Base-by-base conservation (phyloP, 108 stramenopile species). In the Cyclotella sp. region DNA sequence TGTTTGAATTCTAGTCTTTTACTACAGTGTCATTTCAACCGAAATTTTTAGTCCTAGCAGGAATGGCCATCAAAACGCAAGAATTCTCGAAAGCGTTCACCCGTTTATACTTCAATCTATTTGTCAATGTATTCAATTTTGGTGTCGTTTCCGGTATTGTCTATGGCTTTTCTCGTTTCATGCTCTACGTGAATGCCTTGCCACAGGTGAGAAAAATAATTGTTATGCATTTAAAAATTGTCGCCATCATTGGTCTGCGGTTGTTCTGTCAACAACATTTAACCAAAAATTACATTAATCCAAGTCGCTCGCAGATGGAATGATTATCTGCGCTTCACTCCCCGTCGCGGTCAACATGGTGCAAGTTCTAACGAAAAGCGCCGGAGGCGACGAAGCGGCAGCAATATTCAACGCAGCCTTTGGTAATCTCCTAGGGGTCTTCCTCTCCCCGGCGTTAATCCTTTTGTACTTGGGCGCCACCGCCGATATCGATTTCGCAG, bases 321-420 rank as follows among this genome's bases (percentile, higher is more conserved):
- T 97, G 90, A 75, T 82, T 12, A 85, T 97, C 21, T 92, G 89
- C 30, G 78, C 91, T 41, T 86, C 75, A 45, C 65, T 97, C 0
- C 93, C 93, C 19, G 75, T 94, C 51, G 93, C 96, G 7, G 86
- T 97, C 30, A 97, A 92, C 51, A 95, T 94, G 93, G 82, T 84
- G 0, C 43, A 93, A n/a, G 91, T 96, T 13, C 73, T 97, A 39
- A 93, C 92, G 28, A 92, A 86, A 68, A 70, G 76, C 47, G 68
- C 89, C 9, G 89, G 85, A 3, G 96, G 96, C 7, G 96, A 97
- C 68, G 93, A 93, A 65, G 92, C 93, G 41, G 51, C 89, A 4
- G 90, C 95, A 15, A 85, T 97, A 51, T 90, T 93, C 81, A 93
- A 86, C 68, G 83, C 88, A 3, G 86, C 89, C 28, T 76, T 81